phyloP scores from a whole-genome alignment of 345 rosid species.

The Arabis alpina region DNA sequence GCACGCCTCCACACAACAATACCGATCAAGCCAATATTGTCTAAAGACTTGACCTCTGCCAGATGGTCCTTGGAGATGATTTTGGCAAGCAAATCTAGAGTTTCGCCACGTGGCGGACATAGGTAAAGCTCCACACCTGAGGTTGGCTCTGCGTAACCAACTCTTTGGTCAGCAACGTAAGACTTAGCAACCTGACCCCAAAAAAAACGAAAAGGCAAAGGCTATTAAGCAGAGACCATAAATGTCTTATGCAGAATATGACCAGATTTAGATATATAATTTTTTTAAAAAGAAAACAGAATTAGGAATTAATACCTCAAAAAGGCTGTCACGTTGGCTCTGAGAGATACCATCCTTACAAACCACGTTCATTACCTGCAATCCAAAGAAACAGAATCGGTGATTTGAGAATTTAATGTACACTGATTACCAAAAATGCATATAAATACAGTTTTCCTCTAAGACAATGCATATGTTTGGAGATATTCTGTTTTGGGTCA shows the following conservation, averaged over 20 bases:
- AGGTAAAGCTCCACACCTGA: slow-evolving; percentile 84
- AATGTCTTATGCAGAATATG: slow-evolving; percentile 4
- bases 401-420: slow-evolving; percentile 6
- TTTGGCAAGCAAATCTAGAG: slow-evolving; percentile 64
- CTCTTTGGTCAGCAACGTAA: slow-evolving; percentile 72
- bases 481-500: slow-evolving; percentile 24
- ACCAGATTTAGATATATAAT: not conserved
- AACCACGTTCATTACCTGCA: slow-evolving; percentile 79
- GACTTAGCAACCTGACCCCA: slow-evolving; percentile 67
- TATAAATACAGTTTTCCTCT: not conserved
- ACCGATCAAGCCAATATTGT: slow-evolving; percentile 73
- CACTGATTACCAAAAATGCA: slow-evolving; percentile 12
- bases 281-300: not conserved
- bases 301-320: slow-evolving; percentile 56
- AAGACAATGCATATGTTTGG: not conserved
- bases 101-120: slow-evolving; percentile 70
- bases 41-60: slow-evolving; percentile 60
- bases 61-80: slow-evolving; percentile 72
- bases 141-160: slow-evolving; percentile 85
- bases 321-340: slow-evolving; percentile 56
- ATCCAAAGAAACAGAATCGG: slow-evolving; percentile 8
- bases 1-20: slow-evolving; percentile 88
- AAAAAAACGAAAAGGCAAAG: slow-evolving; percentile 3
- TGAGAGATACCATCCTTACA: slow-evolving; percentile 66
- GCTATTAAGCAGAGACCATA: slow-evolving; percentile 25